Evolutionary conservation across 345 rosid genomes (phyloP).

Genomic region (Pistacia atlantica): DNA sequence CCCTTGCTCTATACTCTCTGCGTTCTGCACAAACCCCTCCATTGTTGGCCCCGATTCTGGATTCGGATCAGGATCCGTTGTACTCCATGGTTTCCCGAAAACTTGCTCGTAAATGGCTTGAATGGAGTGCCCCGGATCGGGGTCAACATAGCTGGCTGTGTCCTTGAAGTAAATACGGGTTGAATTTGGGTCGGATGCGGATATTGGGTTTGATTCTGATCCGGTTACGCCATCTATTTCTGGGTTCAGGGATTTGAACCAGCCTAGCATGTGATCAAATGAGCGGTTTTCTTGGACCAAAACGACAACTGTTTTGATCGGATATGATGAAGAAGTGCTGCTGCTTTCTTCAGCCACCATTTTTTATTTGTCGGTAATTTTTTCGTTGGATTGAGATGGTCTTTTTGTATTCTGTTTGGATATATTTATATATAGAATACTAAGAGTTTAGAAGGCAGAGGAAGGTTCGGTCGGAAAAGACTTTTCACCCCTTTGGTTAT

Average conservation of each 20-base stretch:
- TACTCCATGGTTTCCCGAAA: slow-evolving; percentile 71
- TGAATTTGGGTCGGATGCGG: slow-evolving; percentile 54
- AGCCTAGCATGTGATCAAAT: slow-evolving; percentile 87
- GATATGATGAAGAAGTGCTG: slow-evolving; percentile 31
- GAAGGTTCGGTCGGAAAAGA: too few species aligned
- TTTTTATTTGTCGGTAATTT: background rate
- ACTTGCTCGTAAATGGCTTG: slow-evolving; percentile 91
- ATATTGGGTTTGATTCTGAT: slow-evolving; percentile 66
- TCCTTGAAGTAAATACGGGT: slow-evolving; percentile 42
- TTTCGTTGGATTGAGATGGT: background rate
- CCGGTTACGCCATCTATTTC: slow-evolving; percentile 78
- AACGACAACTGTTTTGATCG: slow-evolving; percentile 83
- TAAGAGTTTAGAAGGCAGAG: too few species aligned
- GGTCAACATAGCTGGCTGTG: slow-evolving; percentile 65
- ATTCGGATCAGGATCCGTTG: slow-evolving; percentile 36
- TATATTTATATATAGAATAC: too few species aligned
- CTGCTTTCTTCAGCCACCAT: slow-evolving; percentile 42
- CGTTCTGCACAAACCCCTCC: slow-evolving; percentile 43
- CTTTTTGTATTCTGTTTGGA: background rate
- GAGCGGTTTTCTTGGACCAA: slow-evolving; percentile 92
- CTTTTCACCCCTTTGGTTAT: too few species aligned
- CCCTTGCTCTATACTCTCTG: slow-evolving; percentile 30
- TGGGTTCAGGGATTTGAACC: slow-evolving; percentile 75
- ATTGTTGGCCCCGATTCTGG: slow-evolving; percentile 32
- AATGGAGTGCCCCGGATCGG: slow-evolving; percentile 85